Evolutionary conservation across 257 asterid genomes (phyloP).

Genomic region (Salvia rosmarinus): DNA sequence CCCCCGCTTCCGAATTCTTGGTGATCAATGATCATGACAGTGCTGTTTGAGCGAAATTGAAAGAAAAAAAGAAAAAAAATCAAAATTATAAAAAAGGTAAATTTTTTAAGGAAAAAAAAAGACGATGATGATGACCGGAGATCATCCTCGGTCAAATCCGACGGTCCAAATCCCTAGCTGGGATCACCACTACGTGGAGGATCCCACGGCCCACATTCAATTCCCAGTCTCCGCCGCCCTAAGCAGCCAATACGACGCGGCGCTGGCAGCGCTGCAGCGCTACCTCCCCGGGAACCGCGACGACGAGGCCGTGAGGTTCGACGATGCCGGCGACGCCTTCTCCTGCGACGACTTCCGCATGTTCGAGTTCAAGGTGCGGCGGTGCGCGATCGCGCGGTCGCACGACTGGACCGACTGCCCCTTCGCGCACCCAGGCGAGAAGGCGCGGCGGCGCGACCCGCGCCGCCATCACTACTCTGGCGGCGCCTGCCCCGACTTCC

Average conservation of each 20-base stretch:
- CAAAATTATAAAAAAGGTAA: no score
- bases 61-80: constrained; percentile 20
- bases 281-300: constrained; percentile 63
- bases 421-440: constrained; percentile 90
- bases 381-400: constrained; percentile 70
- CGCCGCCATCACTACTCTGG: constrained; percentile 72
- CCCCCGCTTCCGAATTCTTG: constrained; percentile 32
- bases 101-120: constrained; percentile 39
- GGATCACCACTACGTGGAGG: constrained; percentile 45
- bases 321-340: constrained; percentile 54
- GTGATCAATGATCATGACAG: constrained; percentile 41
- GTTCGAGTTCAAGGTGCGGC: constrained; percentile 80
- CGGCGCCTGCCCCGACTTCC: constrained; percentile 73
- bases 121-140: constrained; percentile 54
- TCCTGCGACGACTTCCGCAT: constrained; percentile 84
- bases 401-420: constrained; percentile 98
- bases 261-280: constrained; percentile 64
- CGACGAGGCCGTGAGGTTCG: constrained; percentile 46
- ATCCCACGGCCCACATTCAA: constrained; percentile 47
- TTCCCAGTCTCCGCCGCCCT: constrained; percentile 39
- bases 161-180: constrained; percentile 64
- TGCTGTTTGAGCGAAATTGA: constrained; percentile 30
- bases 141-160: constrained; percentile 54
- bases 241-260: constrained; percentile 34
- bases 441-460: constrained; percentile 91